Evolutionary conservation across 345 rosid species (phyloP).

Genomic region (Salix purpurea): DNA sequence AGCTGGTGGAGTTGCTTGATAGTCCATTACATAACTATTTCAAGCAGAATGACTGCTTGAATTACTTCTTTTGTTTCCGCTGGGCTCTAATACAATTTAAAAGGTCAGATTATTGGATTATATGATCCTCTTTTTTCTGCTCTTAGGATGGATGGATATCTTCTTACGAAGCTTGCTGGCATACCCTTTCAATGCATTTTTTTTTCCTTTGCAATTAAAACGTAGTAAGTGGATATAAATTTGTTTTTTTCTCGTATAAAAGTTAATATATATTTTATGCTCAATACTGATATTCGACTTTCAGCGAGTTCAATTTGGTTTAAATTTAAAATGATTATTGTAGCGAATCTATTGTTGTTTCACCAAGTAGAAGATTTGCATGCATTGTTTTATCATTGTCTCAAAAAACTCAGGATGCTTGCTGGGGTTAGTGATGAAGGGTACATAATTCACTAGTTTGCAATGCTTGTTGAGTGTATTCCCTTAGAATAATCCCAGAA

Average conservation of each 20-base stretch:
- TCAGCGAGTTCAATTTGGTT: background rate
- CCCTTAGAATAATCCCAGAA: background rate
- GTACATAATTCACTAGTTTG: background rate
- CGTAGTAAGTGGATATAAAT: background rate
- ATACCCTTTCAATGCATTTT: background rate
- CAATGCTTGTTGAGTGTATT: background rate
- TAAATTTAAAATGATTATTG: background rate
- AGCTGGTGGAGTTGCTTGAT: slow-evolving; percentile 94
- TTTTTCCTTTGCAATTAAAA: background rate
- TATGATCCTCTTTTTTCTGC: background rate
- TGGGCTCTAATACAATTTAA: slow-evolving; percentile 94
- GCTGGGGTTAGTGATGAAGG: background rate
- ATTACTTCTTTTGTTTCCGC: slow-evolving; percentile 99
- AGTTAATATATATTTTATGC: slow-evolving; percentile 2
- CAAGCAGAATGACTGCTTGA: slow-evolving; percentile 93
- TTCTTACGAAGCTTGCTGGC: background rate
- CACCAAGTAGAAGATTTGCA: background rate
- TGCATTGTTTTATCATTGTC: background rate
- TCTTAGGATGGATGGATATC: background rate
- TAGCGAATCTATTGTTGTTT: background rate
- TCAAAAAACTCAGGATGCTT: background rate
- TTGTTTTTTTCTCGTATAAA: too few species aligned
- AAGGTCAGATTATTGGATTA: slow-evolving; percentile 48
- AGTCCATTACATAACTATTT: slow-evolving; percentile 82
- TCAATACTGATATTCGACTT: background rate